Percentiles rank a stretch among this genome's conserved stretches.
Conservation (phyloP, 495 filamentous ascomycete genomes). For the Halenospora varia region DNA sequence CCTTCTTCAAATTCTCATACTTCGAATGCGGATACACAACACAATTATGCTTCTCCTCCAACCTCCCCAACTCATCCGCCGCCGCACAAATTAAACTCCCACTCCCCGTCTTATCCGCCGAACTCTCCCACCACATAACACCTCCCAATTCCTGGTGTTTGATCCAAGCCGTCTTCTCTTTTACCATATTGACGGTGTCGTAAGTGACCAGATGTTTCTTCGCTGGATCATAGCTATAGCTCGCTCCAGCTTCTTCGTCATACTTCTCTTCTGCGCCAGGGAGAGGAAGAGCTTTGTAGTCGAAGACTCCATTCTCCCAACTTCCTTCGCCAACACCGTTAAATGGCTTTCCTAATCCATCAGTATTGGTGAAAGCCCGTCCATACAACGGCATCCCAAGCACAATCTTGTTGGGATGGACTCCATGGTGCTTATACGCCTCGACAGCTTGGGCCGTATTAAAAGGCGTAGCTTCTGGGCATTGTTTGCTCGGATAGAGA, state of each 20-base stretch:
- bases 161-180: constrained; percentile 68
- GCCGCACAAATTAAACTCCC: constrained; percentile 70
- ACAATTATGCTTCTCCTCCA: constrained; percentile 65
- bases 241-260: constrained; percentile 56
- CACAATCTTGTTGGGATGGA: constrained; percentile 67
- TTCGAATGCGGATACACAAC: constrained; percentile 68
- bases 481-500: constrained; percentile 50
- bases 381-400: constrained; percentile 93
- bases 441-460: constrained; percentile 63
- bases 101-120: constrained; percentile 63
- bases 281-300: constrained; percentile 68
- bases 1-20: constrained; percentile 73
- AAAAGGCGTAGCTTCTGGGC: constrained; percentile 68
- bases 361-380: constrained; percentile 73
- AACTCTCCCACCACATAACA: constrained; percentile 97
- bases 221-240: constrained; percentile 64
- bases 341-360: constrained; percentile 66
- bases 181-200: constrained; percentile 66
- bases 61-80: constrained; percentile 45
- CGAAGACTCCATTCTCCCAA: constrained; percentile 87
- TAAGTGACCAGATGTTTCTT: constrained; percentile 69
- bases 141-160: constrained; percentile 64
- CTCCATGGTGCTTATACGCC: constrained; percentile 62
- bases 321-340: constrained; percentile 69
- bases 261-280: constrained; percentile 46